Percentiles rank a stretch among this genome's conserved stretches.
These are phyloP conservation scores for Alternaria viburni DNA, from an alignment of 2,329 filamentous ascomycete genomes.

Conservation along the genomic window DNA sequence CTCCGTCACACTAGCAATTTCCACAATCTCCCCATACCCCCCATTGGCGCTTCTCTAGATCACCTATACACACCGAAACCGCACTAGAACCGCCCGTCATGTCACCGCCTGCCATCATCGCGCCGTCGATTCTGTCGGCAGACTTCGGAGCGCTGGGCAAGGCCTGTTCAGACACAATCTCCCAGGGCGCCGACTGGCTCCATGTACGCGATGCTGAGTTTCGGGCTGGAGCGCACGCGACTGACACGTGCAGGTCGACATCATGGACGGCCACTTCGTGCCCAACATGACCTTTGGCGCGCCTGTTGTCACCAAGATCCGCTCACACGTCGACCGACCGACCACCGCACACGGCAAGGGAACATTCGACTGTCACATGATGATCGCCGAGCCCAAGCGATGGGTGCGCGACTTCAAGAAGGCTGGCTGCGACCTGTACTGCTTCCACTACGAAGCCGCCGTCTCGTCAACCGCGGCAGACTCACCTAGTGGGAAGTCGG, in stretches of 20 bases:
- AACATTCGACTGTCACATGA: slow-evolving; percentile 99
- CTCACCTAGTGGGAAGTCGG: slow-evolving; percentile 71
- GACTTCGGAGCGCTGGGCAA: slow-evolving; percentile 90
- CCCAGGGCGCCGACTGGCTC: slow-evolving; percentile 71
- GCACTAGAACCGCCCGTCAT: slow-evolving; percentile 59
- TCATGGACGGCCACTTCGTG: slow-evolving; percentile 99
- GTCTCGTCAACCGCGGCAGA: slow-evolving; percentile 82
- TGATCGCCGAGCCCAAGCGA: slow-evolving; percentile 99
- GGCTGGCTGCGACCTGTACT: slow-evolving; percentile 97
- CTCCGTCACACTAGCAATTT: slow-evolving; percentile 30
- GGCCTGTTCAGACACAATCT: slow-evolving; percentile 86
- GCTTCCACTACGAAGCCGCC: slow-evolving; percentile 99
- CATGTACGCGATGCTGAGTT: slow-evolving; percentile 38
- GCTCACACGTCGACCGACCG: slow-evolving; percentile 81
- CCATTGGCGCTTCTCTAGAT: slow-evolving; percentile 25
- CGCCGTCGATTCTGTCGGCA: slow-evolving; percentile 95
- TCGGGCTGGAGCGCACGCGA: slow-evolving; percentile 6
- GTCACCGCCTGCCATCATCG: slow-evolving; percentile 91
- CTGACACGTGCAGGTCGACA: slow-evolving; percentile 90
- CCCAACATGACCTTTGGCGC: slow-evolving; percentile 98
- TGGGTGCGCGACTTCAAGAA: slow-evolving; percentile 96
- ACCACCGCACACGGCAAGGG: slow-evolving; percentile 74
- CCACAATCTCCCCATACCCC: slow-evolving; percentile 19
- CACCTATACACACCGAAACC: slow-evolving; percentile 7
- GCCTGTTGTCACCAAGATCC: slow-evolving; percentile 93